Conservation (phyloP, 2,329 filamentous ascomycete genomes). For the Ilyonectria robusta region DNA sequence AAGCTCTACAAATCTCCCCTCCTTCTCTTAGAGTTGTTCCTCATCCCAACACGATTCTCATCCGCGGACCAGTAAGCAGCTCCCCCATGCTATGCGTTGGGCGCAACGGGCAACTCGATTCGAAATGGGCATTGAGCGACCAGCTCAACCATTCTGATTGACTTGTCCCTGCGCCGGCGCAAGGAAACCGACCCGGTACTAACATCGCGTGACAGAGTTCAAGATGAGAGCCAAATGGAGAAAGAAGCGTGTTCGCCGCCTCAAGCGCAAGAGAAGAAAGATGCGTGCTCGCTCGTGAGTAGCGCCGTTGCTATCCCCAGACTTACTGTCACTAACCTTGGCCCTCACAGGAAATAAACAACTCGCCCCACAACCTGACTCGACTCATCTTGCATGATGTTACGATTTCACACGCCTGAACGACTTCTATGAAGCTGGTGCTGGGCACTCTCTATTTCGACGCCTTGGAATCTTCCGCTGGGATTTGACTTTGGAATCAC, state of each 20-base stretch:
- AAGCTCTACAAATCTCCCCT: constrained; percentile 49
- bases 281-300: constrained; percentile 96
- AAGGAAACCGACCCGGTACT: constrained; percentile 33
- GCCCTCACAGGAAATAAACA: constrained; percentile 75
- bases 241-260: constrained; percentile 99
- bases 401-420: constrained; percentile 53
- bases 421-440: constrained; percentile 46
- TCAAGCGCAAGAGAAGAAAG: constrained; percentile 99
- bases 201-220: constrained; percentile 54
- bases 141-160: constrained; percentile 27
- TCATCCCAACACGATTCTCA: constrained; percentile 63
- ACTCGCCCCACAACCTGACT: constrained; percentile 71
- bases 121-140: constrained; percentile 24
- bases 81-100: constrained; percentile 27
- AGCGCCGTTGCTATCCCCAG: background rate
- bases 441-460: constrained; percentile 40
- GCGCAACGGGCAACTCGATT: constrained; percentile 29
- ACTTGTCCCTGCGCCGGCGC: constrained; percentile 16
- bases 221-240: constrained; percentile 98
- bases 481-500: constrained; percentile 48
- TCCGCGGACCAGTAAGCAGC: constrained; percentile 58
- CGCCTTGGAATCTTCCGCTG: constrained; percentile 39
- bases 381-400: constrained; percentile 61
- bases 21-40: constrained; percentile 52
- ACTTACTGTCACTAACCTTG: constrained; percentile 51